These are phyloP conservation scores for Neurospora sp. DNA, from an alignment of 495 filamentous ascomycete species.

Conservation along the genomic window DNA sequence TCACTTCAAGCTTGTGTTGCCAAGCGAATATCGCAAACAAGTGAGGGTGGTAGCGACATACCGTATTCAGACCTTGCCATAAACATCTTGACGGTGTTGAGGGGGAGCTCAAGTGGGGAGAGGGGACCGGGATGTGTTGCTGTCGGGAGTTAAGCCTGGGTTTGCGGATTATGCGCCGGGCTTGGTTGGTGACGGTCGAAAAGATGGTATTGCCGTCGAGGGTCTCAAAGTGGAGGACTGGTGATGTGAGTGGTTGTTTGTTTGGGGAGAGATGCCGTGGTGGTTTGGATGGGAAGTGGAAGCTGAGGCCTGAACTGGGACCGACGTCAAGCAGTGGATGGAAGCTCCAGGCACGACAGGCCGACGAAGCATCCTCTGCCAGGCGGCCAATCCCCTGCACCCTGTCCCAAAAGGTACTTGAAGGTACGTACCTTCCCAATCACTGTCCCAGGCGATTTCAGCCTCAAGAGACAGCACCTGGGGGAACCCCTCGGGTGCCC, in stretches of 20 bases:
- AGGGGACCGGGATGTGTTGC: not conserved
- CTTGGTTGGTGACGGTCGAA: conserved; percentile 9
- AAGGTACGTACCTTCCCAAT: conserved; percentile 10
- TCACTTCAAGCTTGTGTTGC: conserved; percentile 1
- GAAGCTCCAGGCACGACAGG: conserved; percentile 26
- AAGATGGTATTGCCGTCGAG: conserved; percentile 1
- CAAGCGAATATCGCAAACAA: conserved; percentile 4
- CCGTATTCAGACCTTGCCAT: conserved; percentile 99
- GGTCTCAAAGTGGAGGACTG: conserved; percentile 1
- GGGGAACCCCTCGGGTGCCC: not conserved
- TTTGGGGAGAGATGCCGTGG: not conserved
- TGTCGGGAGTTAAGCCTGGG: not conserved
- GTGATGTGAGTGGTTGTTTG: not conserved
- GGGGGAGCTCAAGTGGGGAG: conserved; percentile 2
- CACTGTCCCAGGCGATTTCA: not conserved
- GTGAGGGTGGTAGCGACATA: conserved; percentile 26
- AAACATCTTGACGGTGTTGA: conserved; percentile 69
- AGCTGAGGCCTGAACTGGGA: conserved; percentile 22
- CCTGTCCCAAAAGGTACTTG: conserved; percentile 6
- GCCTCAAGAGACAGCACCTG: not conserved
- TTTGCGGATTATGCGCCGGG: not conserved
- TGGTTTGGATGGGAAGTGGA: conserved; percentile 9
- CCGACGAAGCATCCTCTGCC: conserved; percentile 20
- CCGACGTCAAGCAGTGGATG: not conserved
- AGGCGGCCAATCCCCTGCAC: conserved; percentile 11